Percentiles rank a stretch among this genome's conserved stretches.
Conservation (phyloP, 2,329 filamentous ascomycete genomes). For the Fusarium guadeloupense region DNA sequence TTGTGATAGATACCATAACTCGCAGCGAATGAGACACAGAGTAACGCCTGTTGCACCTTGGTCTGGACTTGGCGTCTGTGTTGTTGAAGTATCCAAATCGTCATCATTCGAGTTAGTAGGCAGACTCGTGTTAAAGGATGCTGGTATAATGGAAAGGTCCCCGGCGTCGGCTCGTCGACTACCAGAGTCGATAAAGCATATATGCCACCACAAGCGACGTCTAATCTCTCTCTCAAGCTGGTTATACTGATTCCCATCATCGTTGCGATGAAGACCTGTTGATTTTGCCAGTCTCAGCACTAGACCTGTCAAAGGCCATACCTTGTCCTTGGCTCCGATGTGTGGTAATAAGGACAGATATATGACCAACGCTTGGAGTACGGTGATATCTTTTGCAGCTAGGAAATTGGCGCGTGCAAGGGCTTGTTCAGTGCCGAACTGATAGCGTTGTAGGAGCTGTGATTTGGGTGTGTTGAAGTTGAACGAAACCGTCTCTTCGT, state of each 20-base stretch:
- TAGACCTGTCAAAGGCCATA: conserved; percentile 39
- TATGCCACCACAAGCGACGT: conserved; percentile 44
- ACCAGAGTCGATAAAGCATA: conserved; percentile 43
- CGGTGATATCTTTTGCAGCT: conserved; percentile 30
- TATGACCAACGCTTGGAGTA: conserved; percentile 42
- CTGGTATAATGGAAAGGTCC: conserved; percentile 35
- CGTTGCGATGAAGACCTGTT: conserved; percentile 27
- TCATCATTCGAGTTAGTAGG: conserved; percentile 55
- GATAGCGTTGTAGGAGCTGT: conserved; percentile 30
- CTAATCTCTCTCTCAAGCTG: conserved; percentile 32
- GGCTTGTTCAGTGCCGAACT: conserved; percentile 38
- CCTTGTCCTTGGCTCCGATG: conserved; percentile 32
- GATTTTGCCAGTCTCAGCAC: conserved; percentile 40
- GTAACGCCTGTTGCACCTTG: conserved; percentile 16
- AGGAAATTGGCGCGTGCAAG: conserved; percentile 40
- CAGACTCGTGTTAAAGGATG: conserved; percentile 52
- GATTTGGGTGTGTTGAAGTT: conserved; percentile 31
- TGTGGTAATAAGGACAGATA: conserved; percentile 38
- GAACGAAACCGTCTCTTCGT: conserved; percentile 27
- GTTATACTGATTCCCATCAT: not conserved
- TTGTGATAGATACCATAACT: conserved; percentile 41
- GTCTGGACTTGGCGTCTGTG: not conserved
- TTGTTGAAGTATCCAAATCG: not conserved
- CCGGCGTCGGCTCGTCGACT: conserved; percentile 14
- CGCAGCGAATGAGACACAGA: conserved; percentile 40